Conservation (phyloP, 2,329 filamentous ascomycete species). For the Aulographum hederae region DNA sequence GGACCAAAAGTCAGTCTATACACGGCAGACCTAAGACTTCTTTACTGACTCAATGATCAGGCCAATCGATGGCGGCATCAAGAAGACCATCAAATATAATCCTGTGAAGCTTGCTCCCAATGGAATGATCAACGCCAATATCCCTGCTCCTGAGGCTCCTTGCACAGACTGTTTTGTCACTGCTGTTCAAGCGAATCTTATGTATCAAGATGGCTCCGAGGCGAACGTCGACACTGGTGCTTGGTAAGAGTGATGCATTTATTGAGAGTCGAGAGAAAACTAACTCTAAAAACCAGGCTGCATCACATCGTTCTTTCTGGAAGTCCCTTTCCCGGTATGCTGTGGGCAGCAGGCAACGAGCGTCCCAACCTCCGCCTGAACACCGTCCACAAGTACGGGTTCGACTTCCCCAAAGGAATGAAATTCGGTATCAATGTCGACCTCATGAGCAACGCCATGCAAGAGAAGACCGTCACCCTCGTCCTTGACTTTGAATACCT, state of each 20-base stretch:
- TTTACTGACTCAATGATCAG: too few relatives aligned
- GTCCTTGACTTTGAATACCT: conserved; percentile 3
- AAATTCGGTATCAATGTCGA: conserved; percentile 4
- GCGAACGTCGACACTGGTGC: conserved; percentile 3
- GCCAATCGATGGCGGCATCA: conserved; percentile 2
- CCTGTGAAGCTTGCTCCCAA: background rate
- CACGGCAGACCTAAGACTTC: too few relatives aligned
- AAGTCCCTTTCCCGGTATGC: conserved; percentile 1
- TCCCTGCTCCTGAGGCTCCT: background rate
- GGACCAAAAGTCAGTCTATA: too few relatives aligned
- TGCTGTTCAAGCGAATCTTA: conserved; percentile 3
- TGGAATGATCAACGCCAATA: conserved; percentile 3
- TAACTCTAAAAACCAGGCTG: conserved; percentile 1
- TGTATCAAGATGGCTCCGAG: conserved; percentile 3
- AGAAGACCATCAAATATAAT: conserved; percentile 2
- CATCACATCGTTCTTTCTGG: conserved; percentile 5
- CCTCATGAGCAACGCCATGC: conserved; percentile 2
- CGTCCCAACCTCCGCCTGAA: conserved; percentile 5
- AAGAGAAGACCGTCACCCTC: conserved; percentile 1
- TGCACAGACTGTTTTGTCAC: conserved; percentile 3
- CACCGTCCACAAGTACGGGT: conserved; percentile 1
- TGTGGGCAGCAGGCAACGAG: conserved; percentile 5
- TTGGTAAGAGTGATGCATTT: conserved; percentile 1
- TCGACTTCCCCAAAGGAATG: too few relatives aligned
- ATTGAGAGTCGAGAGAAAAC: background rate